Evolutionary conservation across 495 filamentous ascomycete species (phyloP).

Genomic region (Bombardia bombarda): DNA sequence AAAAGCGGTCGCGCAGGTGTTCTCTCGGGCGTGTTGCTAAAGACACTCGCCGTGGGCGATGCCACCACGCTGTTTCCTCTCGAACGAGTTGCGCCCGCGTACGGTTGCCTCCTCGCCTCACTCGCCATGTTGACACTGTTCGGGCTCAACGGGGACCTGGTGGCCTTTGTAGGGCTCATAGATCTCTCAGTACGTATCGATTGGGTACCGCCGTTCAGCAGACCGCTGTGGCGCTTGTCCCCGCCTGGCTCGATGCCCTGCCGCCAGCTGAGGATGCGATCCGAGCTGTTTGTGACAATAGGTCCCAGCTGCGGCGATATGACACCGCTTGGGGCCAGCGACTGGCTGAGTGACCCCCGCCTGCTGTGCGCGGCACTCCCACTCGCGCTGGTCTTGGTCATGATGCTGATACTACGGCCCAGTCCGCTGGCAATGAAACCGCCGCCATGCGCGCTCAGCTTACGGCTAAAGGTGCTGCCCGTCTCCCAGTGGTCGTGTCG

Average conservation of each 20-base stretch:
- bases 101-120: constrained; percentile 33
- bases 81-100: constrained; percentile 20
- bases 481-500: constrained; percentile 58
- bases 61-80: constrained; percentile 14
- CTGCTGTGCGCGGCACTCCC: constrained; percentile 46
- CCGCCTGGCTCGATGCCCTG: constrained; percentile 54
- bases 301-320: constrained; percentile 39
- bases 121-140: constrained; percentile 30
- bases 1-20: constrained; percentile 4
- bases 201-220: constrained; percentile 13
- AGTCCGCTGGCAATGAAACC: constrained; percentile 36
- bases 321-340: constrained; percentile 7
- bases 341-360: constrained; percentile 40
- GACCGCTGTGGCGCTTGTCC: constrained; percentile 22
- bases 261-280: constrained; percentile 89
- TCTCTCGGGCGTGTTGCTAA: constrained; percentile 10
- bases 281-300: constrained; percentile 42
- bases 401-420: constrained; percentile 56
- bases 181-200: constrained; percentile 35
- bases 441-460: constrained; percentile 41
- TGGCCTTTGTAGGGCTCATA: constrained; percentile 38
- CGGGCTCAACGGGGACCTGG: constrained; percentile 22
- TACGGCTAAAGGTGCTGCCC: constrained; percentile 69
- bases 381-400: constrained; percentile 46
- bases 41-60: constrained; percentile 22